Percentiles rank a stretch among this genome's conserved stretches.
phyloP scores from a whole-genome alignment of 495 filamentous ascomycete species.

The Bacidia rubella region DNA sequence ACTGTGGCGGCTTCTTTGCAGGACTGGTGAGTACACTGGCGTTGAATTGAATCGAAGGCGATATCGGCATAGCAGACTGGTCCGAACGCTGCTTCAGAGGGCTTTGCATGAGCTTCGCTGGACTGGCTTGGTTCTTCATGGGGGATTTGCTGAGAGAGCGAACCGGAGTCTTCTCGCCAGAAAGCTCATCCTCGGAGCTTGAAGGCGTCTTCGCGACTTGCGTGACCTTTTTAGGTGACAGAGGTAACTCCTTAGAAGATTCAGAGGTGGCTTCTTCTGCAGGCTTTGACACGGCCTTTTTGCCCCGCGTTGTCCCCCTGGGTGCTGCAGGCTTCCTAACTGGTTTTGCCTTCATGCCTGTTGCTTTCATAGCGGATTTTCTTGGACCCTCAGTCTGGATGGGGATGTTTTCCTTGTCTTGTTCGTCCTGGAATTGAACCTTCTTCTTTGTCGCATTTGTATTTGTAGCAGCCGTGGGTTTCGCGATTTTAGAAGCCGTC shows the following conservation, averaged over 20 bases:
- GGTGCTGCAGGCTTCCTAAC: conserved; percentile 30
- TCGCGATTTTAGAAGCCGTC: conserved; percentile 1
- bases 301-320: conserved; percentile 10
- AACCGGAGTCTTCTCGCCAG: conserved; percentile 27
- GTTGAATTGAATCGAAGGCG: conserved; percentile 11
- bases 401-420: conserved; percentile 27
- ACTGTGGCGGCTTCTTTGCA: conserved; percentile 34
- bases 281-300: background rate
- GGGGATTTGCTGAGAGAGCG: conserved; percentile 29
- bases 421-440: conserved; percentile 38
- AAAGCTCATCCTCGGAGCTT: conserved; percentile 39
- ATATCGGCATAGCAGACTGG: conserved; percentile 17
- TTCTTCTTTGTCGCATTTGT: conserved; percentile 35
- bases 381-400: conserved; percentile 21
- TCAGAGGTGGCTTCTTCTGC: background rate
- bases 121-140: conserved; percentile 24
- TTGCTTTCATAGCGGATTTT: conserved; percentile 17
- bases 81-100: conserved; percentile 27
- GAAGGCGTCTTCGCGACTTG: conserved; percentile 37
- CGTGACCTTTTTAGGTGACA: conserved; percentile 44
- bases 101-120: conserved; percentile 17
- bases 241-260: conserved; percentile 17
- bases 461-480: conserved; percentile 1
- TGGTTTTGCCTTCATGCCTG: conserved; percentile 35
- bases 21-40: conserved; percentile 33